Percentiles rank a stretch among this genome's conserved stretches.
phyloP scores from a whole-genome alignment of 768 basidiomycete species.

The Lactifluus subvellereus region DNA sequence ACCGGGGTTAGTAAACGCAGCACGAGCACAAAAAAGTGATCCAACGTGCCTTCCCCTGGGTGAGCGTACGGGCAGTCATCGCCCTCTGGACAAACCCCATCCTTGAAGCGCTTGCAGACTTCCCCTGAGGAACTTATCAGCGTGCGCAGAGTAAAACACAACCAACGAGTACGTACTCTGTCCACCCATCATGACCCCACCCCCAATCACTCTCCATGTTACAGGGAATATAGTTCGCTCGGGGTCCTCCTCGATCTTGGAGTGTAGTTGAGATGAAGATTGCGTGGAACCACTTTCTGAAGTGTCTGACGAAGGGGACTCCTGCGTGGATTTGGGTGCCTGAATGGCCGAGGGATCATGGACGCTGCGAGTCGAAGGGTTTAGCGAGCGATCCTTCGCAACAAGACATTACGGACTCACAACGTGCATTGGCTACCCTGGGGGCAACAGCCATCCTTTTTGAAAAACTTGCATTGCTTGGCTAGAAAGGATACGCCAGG shows the following conservation, averaged over 20 bases:
- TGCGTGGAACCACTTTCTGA: neutral
- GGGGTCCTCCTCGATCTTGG: neutral
- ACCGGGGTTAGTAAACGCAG: neutral
- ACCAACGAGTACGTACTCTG: conserved; percentile 23
- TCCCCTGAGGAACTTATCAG: conserved; percentile 24
- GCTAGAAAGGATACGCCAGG: conserved; percentile 2
- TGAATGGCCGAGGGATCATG: conserved; percentile 11
- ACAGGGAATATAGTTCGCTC: conserved; percentile 53
- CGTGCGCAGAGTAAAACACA: neutral
- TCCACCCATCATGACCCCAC: conserved; percentile 64
- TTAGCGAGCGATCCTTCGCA: neutral
- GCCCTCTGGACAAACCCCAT: conserved; percentile 28
- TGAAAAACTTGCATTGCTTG: conserved; percentile 23
- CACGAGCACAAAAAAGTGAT: neutral
- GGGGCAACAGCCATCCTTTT: conserved; percentile 20
- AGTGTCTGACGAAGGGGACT: neutral
- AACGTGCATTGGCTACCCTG: conserved; percentile 22
- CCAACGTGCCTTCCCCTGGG: conserved; percentile 20
- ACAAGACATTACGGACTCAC: conserved; percentile 7
- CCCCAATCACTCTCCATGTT: conserved; percentile 72
- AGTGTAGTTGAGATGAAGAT: neutral
- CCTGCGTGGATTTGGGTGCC: neutral
- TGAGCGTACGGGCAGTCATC: conserved; percentile 29
- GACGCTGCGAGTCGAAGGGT: conserved; percentile 5
- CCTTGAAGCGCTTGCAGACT: conserved; percentile 27